These are phyloP conservation scores for Magnolia sinica DNA, from an alignment of 164 flowering plant genomes.

Conservation along the genomic window DNA sequence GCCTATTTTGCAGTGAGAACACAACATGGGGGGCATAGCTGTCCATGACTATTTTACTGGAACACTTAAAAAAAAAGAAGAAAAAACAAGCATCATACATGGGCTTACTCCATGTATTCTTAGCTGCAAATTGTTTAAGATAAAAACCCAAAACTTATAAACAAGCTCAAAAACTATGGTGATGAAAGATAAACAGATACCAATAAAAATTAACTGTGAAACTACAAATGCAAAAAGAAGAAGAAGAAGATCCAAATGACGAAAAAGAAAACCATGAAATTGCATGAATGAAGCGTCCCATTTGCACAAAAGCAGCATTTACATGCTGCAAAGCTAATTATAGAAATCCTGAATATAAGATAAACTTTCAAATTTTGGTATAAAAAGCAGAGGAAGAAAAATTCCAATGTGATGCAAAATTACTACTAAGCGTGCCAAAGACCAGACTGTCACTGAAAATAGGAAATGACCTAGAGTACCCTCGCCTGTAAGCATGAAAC, in stretches of 20 bases:
- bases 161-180: conserved; percentile 1
- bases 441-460: too few relatives aligned
- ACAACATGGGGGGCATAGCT: too few relatives aligned
- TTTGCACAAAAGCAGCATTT: neutral
- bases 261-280: neutral
- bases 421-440: too few relatives aligned
- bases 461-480: too few relatives aligned
- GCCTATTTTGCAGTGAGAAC: too few relatives aligned
- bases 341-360: neutral
- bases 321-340: neutral
- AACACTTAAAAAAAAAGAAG: too few relatives aligned
- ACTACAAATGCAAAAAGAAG: conserved; percentile 3
- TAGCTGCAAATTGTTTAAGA: conserved; percentile 38
- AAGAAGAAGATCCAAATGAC: neutral
- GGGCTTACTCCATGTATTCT: conserved; percentile 76
- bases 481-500: too few relatives aligned
- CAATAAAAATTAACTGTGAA: neutral
- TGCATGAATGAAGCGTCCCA: neutral
- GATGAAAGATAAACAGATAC: conserved; percentile 5
- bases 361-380: neutral
- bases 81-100: neutral
- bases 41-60: too few relatives aligned
- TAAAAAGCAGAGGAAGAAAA: neutral
- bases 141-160: conserved; percentile 1
- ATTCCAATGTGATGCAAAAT: too few relatives aligned